phyloP scores from a whole-genome alignment of 2,329 filamentous ascomycete species.

The Aspergillus costaricaensis region DNA sequence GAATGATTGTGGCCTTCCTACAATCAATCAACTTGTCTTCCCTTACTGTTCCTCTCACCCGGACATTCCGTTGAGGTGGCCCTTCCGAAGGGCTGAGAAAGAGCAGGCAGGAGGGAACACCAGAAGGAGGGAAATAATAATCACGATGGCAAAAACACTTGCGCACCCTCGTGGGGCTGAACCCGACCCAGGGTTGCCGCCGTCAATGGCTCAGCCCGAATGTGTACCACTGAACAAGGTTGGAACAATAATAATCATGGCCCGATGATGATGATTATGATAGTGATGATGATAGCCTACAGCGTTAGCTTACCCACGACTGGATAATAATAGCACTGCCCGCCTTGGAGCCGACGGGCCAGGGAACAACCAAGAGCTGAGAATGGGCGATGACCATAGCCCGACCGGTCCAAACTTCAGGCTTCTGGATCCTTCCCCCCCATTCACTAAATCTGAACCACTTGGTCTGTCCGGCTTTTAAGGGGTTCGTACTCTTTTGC shows the following conservation, averaged over 20 bases:
- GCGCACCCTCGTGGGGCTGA: conserved; percentile 29
- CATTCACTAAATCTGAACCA: neutral
- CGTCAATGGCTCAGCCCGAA: conserved; percentile 20
- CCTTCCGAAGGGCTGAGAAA: conserved; percentile 1
- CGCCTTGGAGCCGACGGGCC: neutral
- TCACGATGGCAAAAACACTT: conserved; percentile 23
- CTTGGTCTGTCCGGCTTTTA: neutral
- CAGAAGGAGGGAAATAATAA: neutral
- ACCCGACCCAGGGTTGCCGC: conserved; percentile 18
- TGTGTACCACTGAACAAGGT: conserved; percentile 21
- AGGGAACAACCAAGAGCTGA: no score
- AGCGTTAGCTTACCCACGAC: neutral
- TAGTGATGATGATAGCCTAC: conserved; percentile 3
- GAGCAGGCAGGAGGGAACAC: neutral
- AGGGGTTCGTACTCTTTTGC: conserved; percentile 1
- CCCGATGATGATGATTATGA: neutral
- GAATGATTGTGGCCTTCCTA: conserved; percentile 15
- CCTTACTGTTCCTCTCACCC: neutral
- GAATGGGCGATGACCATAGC: neutral
- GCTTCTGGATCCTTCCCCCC: conserved; percentile 17
- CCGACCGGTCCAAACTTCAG: conserved; percentile 10
- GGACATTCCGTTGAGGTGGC: conserved; percentile 11
- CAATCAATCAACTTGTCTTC: neutral
- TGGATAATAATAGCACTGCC: conserved; percentile 4
- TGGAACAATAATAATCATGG: neutral